Evolutionary conservation across 2,329 filamentous ascomycete species (phyloP).

Genomic region (Alternaria triticimaculans): DNA sequence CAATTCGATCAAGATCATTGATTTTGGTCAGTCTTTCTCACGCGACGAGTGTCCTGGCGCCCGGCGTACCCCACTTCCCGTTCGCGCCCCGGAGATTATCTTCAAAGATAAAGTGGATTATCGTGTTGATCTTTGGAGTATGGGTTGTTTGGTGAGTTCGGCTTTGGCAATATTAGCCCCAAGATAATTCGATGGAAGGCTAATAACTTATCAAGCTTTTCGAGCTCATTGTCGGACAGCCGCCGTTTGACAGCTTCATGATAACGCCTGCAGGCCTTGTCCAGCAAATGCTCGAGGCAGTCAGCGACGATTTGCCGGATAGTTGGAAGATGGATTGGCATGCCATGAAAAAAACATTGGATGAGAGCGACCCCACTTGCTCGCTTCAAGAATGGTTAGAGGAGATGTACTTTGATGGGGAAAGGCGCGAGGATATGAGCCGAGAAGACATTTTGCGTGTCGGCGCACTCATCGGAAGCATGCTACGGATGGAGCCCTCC

Average conservation of each 20-base stretch:
- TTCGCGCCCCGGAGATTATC: slow-evolving; percentile 50
- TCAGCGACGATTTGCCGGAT: slow-evolving; percentile 44
- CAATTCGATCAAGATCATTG: slow-evolving; percentile 30
- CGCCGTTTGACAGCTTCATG: slow-evolving; percentile 49
- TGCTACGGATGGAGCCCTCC: slow-evolving; percentile 28
- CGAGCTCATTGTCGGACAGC: slow-evolving; percentile 49
- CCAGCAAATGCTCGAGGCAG: slow-evolving; percentile 47
- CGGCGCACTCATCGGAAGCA: slow-evolving; percentile 19
- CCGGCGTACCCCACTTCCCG: slow-evolving; percentile 44
- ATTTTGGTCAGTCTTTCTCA: slow-evolving; percentile 51
- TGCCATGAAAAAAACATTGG: slow-evolving; percentile 25
- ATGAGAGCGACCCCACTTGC: slow-evolving; percentile 19
- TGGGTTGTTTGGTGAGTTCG: slow-evolving; percentile 46
- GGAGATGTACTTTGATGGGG: slow-evolving; percentile 48
- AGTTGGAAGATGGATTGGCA: slow-evolving; percentile 42
- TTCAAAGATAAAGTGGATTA: slow-evolving; percentile 47
- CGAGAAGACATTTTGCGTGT: slow-evolving; percentile 25
- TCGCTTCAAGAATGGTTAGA: slow-evolving; percentile 48
- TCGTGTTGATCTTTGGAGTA: slow-evolving; percentile 50
- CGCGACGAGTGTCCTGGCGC: slow-evolving; percentile 23
- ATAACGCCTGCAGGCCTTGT: slow-evolving; percentile 43
- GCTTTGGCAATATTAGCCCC: not conserved
- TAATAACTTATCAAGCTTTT: slow-evolving; percentile 19
- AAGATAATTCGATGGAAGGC: rapidly evolving
- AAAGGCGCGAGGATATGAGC: slow-evolving; percentile 20